Conservation (phyloP, 257 asterid species). For the Solanum arcanum region DNA sequence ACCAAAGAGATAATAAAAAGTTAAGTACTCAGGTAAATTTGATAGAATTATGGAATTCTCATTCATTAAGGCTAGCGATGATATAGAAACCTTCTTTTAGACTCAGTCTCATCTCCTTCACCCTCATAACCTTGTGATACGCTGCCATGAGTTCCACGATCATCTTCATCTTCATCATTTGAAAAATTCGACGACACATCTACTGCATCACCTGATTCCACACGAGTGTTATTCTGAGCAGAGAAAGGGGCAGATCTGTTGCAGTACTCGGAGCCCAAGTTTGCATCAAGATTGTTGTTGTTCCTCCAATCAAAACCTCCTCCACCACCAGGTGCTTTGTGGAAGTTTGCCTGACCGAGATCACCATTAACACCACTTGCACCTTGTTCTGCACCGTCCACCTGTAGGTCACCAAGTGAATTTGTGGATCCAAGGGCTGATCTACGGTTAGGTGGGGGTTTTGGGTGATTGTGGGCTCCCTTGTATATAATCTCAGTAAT, state of each 20-base stretch:
- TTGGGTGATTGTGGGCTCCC: slow-evolving; percentile 71
- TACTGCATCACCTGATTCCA: slow-evolving; percentile 42
- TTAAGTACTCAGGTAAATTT: neutral
- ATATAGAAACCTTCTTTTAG: slow-evolving; percentile 63
- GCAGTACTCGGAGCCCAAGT: slow-evolving; percentile 31
- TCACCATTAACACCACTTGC: slow-evolving; percentile 20
- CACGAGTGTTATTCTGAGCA: slow-evolving; percentile 28
- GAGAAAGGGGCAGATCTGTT: slow-evolving; percentile 17
- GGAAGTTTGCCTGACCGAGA: slow-evolving; percentile 32
- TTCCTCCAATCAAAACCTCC: slow-evolving; percentile 33
- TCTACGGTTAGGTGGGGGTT: slow-evolving; percentile 57
- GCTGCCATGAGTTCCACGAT: slow-evolving; percentile 52
- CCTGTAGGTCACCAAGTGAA: slow-evolving; percentile 28
- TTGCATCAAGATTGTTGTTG: slow-evolving; percentile 36
- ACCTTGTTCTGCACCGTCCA: slow-evolving; percentile 35
- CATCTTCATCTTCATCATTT: slow-evolving; percentile 60
- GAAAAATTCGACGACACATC: slow-evolving; percentile 51
- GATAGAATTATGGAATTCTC: neutral
- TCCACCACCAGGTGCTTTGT: slow-evolving; percentile 23
- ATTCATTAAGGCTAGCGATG: neutral
- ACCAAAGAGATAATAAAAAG: neutral
- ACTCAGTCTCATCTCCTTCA: slow-evolving; percentile 75
- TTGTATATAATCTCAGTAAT: slow-evolving; percentile 72
- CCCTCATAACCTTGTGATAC: slow-evolving; percentile 54
- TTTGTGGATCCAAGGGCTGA: slow-evolving; percentile 37